These are phyloP conservation scores for Aspergillus pseudoterreus DNA, from an alignment of 2,329 filamentous ascomycete species.

Conservation along the genomic window DNA sequence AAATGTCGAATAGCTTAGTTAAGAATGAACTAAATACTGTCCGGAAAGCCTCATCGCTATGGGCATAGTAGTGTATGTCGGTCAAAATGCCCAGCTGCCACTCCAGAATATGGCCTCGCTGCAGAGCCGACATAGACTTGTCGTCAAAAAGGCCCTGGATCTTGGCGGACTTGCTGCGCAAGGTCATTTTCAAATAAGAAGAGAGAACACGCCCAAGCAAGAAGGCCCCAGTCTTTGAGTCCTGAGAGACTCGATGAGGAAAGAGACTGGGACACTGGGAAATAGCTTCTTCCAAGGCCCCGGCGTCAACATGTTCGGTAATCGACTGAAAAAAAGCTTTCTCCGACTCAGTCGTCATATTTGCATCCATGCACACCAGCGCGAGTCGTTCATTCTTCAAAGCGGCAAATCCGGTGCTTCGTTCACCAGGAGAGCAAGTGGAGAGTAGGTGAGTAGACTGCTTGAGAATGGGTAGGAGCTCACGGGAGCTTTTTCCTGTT, in stretches of 20 bases:
- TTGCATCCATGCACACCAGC: slow-evolving; percentile 37
- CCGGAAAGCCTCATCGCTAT: slow-evolving; percentile 27
- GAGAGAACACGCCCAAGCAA: slow-evolving; percentile 37
- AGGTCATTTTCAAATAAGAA: slow-evolving; percentile 33
- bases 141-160: slow-evolving; percentile 30
- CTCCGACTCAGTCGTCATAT: slow-evolving; percentile 32
- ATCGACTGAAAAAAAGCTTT: slow-evolving; percentile 39
- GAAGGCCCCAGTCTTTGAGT: slow-evolving; percentile 33
- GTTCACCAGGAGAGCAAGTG: slow-evolving; percentile 30
- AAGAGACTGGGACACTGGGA: slow-evolving; percentile 24
- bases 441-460: slow-evolving; percentile 39
- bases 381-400: slow-evolving; percentile 45
- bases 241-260: slow-evolving; percentile 26
- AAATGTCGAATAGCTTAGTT: slow-evolving; percentile 32
- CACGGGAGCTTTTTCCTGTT: slow-evolving; percentile 26
- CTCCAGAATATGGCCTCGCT: slow-evolving; percentile 32
- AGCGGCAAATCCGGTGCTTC: slow-evolving; percentile 36
- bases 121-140: slow-evolving; percentile 18
- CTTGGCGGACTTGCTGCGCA: slow-evolving; percentile 27
- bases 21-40: slow-evolving; percentile 25
- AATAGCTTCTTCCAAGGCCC: slow-evolving; percentile 29
- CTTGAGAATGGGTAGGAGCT: slow-evolving; percentile 38
- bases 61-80: slow-evolving; percentile 25
- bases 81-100: slow-evolving; percentile 36
- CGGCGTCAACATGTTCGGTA: slow-evolving; percentile 37